These are phyloP conservation scores for Fraxinus cuspidata DNA, from an alignment of 257 asterid species.

Conservation along the genomic window DNA sequence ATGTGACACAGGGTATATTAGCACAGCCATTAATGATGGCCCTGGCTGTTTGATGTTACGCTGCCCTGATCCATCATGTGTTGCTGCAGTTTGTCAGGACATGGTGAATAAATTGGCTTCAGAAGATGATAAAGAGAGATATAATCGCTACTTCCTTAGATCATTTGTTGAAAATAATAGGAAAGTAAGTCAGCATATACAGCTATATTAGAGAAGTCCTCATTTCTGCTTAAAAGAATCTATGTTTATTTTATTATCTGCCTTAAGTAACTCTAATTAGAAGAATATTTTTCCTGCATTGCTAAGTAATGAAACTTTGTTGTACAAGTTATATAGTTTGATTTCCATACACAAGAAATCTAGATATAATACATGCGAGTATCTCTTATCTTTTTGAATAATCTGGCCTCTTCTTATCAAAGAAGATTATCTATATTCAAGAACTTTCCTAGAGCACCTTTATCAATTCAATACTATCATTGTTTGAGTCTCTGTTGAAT, in stretches of 20 bases:
- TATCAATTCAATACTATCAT: not conserved
- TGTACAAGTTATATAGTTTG: slow-evolving; percentile 9
- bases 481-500: slow-evolving; percentile 8
- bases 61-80: slow-evolving; percentile 95
- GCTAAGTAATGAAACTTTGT: not conserved
- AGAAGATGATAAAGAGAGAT: slow-evolving; percentile 60
- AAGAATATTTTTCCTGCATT: not conserved
- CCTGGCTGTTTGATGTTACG: slow-evolving; percentile 93
- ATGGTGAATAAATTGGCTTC: slow-evolving; percentile 72
- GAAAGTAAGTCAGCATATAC: slow-evolving; percentile 51
- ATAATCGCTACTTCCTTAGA: slow-evolving; percentile 72
- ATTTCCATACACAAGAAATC: not conserved
- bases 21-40: slow-evolving; percentile 80
- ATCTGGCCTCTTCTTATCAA: not conserved
- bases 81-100: slow-evolving; percentile 82
- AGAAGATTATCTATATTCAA: not conserved
- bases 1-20: slow-evolving; percentile 63
- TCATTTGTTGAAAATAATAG: slow-evolving; percentile 85
- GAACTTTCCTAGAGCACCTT: not conserved
- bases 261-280: not conserved
- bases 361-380: not conserved
- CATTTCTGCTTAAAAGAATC: not conserved
- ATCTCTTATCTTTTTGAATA: not conserved
- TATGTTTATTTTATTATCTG: not conserved
- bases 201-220: slow-evolving; percentile 17